phyloP scores from a whole-genome alignment of 768 basidiomycete genomes.

The Boletus fagicola region DNA sequence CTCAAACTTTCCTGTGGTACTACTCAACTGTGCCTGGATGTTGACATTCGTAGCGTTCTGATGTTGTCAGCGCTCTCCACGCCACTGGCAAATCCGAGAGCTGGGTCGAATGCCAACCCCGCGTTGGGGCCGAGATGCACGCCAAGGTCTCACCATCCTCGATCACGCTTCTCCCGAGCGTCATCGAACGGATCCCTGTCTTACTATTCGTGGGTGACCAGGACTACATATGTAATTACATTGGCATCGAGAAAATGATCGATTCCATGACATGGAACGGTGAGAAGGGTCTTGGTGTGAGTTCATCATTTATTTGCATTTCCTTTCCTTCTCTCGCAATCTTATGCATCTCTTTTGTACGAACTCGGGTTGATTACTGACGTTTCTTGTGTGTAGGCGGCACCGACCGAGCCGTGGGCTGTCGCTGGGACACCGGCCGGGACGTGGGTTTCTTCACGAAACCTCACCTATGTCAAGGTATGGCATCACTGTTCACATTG shows the following conservation, averaged over 20 bases:
- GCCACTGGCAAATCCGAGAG: constrained; percentile 70
- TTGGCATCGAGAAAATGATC: constrained; percentile 86
- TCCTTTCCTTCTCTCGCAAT: background rate
- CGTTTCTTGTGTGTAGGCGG: constrained; percentile 41
- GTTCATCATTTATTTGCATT: constrained; percentile 25
- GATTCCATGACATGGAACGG: constrained; percentile 85
- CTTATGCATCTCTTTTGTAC: background rate
- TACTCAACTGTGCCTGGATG: background rate
- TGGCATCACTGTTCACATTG: background rate
- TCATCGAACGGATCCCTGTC: constrained; percentile 80
- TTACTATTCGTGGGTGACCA: constrained; percentile 93
- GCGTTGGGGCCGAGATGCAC: constrained; percentile 62
- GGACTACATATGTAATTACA: constrained; percentile 94
- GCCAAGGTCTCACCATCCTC: constrained; percentile 60
- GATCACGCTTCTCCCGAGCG: constrained; percentile 69
- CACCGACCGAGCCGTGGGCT: constrained; percentile 69
- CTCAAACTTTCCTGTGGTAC: background rate
- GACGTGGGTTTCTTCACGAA: constrained; percentile 86
- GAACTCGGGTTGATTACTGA: constrained; percentile 1
- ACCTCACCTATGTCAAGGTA: constrained; percentile 92
- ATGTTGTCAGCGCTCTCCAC: constrained; percentile 83
- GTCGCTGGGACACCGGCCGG: constrained; percentile 79
- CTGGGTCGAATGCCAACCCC: constrained; percentile 84
- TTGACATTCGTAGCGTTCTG: constrained; percentile 52
- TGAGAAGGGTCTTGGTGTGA: constrained; percentile 75